Evolutionary conservation across 345 rosid species (phyloP), one percentile per base, ranked within the genome.

Genomic region (Pistacia atlantica): DNA sequence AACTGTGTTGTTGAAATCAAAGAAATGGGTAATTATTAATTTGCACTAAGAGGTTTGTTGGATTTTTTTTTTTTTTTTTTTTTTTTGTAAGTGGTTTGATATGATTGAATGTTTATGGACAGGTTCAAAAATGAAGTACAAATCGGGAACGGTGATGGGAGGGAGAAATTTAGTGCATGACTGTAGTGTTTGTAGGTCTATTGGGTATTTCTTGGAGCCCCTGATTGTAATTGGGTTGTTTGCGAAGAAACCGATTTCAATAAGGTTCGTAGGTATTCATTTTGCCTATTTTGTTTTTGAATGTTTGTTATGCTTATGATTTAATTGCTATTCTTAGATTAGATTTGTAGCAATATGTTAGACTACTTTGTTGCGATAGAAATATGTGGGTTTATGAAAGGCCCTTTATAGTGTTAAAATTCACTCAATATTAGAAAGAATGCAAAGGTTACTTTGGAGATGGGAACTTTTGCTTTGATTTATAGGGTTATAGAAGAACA

Each of bases 171-270:
- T 87, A 72, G 88, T 86, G 71, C 93, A 89, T 37, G 89, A 84
- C 79, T 96, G 99, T 69, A 90, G 94, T 22, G 77, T 87, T 80
- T 87, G 81, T 85, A 84, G 98, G 67, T 82, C 97, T 60, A 85
- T 96, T 67, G 97, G 98, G 11, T 96, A 92, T 83, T 96, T 89
- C 81, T 69, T 93, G 82, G 95, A 96, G 84, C 97, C 98, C 8
- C 72, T 96, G 84, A 72, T 96, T 75, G 75, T 96, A 79, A 89
- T 96, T 58, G 97, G 87, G 10, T 80, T 96, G 77, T 92, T 96
- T 55, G 89, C 87, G 6, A 92, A 91, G 83, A 96, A 87, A 69
- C 85, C 92, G 31, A 86, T 91, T 69, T 75, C 77, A 1, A 85
- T 93, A 61, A 87, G 74, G 81, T 97, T 96, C 62, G 88, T 79